A percentile compares a stretch with the other conserved stretches of the same genome.
Evolutionary conservation across 2,329 filamentous ascomycete genomes (phyloP).

Genomic region (Nigrospora sphaerica): DNA sequence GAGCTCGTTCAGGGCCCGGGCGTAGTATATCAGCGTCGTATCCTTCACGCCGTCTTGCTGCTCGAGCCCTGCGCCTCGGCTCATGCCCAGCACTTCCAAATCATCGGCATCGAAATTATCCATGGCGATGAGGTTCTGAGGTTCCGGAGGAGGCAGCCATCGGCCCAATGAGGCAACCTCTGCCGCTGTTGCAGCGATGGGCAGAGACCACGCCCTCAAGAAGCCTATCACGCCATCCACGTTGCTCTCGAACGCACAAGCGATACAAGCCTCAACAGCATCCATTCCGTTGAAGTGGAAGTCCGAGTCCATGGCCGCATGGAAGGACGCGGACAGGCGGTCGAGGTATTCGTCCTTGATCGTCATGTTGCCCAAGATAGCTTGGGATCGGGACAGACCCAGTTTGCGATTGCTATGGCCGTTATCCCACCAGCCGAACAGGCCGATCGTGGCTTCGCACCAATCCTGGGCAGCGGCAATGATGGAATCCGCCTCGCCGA

Average conservation of each 20-base stretch:
- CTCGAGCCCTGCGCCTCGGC: conserved; percentile 44
- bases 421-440: conserved; percentile 91
- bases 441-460: conserved; percentile 78
- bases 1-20: conserved; percentile 55
- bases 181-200: conserved; percentile 68
- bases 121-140: conserved; percentile 46
- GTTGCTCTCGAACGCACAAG: conserved; percentile 77
- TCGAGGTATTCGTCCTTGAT: conserved; percentile 65
- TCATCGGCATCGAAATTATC: conserved; percentile 75
- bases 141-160: conserved; percentile 64
- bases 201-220: conserved; percentile 72
- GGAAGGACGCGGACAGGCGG: conserved; percentile 65
- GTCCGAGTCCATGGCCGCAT: conserved; percentile 59
- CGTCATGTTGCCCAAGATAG: conserved; percentile 24
- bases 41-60: conserved; percentile 67
- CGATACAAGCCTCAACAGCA: conserved; percentile 72
- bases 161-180: conserved; percentile 78
- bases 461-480: conserved; percentile 77
- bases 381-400: conserved; percentile 26
- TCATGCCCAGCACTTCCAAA: conserved; percentile 72
- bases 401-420: conserved; percentile 38
- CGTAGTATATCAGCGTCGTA: conserved; percentile 70
- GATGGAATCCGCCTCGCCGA: conserved; percentile 70
- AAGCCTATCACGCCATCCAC: conserved; percentile 68
- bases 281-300: conserved; percentile 73